Evolutionary conservation across 164 flowering plant genomes (phyloP).

Genomic region (Cinnamomum micranthum): DNA sequence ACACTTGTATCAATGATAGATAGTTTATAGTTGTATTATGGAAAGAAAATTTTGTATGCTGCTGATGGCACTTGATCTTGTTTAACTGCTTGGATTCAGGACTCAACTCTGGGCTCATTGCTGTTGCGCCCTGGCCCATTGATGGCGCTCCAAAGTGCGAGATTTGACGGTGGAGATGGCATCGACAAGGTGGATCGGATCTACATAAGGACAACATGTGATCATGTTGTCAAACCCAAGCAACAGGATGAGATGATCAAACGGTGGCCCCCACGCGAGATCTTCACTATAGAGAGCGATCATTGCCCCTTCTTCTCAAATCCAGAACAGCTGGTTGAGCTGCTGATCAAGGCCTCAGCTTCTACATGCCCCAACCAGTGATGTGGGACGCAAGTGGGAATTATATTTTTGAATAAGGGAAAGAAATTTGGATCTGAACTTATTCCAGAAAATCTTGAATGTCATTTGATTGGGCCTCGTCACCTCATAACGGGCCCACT

Average conservation of each 20-base stretch:
- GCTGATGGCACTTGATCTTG: no score
- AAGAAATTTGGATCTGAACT: no score
- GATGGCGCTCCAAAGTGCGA: slow-evolving; percentile 38
- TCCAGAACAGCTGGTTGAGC: slow-evolving; percentile 49
- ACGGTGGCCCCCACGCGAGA: slow-evolving; percentile 61
- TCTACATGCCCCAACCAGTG: not conserved
- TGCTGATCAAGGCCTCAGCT: slow-evolving; percentile 41
- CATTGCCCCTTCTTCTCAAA: slow-evolving; percentile 77
- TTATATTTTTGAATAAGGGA: no score
- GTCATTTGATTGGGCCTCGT: no score
- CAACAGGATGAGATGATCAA: slow-evolving; percentile 69
- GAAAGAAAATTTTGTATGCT: no score
- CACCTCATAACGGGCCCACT: no score
- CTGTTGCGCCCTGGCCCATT: slow-evolving; percentile 63
- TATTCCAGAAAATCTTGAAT: no score
- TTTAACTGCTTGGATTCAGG: slow-evolving; percentile 33
- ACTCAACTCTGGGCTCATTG: slow-evolving; percentile 61
- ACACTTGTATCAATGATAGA: no score
- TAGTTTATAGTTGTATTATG: no score
- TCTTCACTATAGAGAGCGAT: slow-evolving; percentile 55
- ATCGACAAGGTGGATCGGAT: slow-evolving; percentile 43
- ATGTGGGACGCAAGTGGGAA: no score
- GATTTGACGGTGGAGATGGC: slow-evolving; percentile 24
- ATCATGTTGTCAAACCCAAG: slow-evolving; percentile 44
- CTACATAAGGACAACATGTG: slow-evolving; percentile 55